Base-by-base conservation (phyloP, 2,329 filamentous ascomycete species). In the Neurospora crassa region DNA sequence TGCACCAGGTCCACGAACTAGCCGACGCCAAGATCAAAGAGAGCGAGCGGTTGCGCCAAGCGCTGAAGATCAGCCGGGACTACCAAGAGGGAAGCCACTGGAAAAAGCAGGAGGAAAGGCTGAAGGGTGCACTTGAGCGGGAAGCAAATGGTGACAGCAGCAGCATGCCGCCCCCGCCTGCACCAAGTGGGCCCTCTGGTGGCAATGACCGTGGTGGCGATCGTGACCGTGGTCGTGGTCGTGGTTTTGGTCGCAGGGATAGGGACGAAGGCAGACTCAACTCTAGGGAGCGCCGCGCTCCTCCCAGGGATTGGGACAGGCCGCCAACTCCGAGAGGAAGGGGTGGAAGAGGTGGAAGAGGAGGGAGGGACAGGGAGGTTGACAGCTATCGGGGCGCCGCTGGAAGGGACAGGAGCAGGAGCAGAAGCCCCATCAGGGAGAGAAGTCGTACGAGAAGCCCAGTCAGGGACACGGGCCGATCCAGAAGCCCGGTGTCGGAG, bases 21-120 rank as follows among this genome's bases (percentile, higher is more conserved):
- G 96, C 96, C 20, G 92, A 96, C 78, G 96, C 95, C 72, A 99
- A 99, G 87, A 95, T 97, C 76, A 91, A 93, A 80, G 96, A 99
- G 86, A 97, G 91, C 81, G 94, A 98, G 82, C 88, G 92, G 76
- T 83, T 99, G 79, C 85, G 95, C 74, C 92, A 86, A 81, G 96
- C 96, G 8, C 84, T 99, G 75, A 94, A 94, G 68, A 97, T 98
- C 77, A 90, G 90, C 78, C 90, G 91, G 78, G 87, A 95, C 79
- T 96, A 96, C 77, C 90, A 95, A 78, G 93, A 96, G 80, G 94
- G 93, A 6, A 88, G 90, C 68, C 92, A 97, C 80, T 96, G 93
- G 92, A 90, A 88, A 82, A 90, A 89, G 74, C 92, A 96, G 79
- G 93, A 96, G 78, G 92, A 95, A 80, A 85, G 90, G 73, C 70